A percentile compares a stretch with the other conserved stretches of the same genome.
phyloP scores from a whole-genome alignment of 2,329 filamentous ascomycete genomes.

The Coniosporium tulheliwenetii region DNA sequence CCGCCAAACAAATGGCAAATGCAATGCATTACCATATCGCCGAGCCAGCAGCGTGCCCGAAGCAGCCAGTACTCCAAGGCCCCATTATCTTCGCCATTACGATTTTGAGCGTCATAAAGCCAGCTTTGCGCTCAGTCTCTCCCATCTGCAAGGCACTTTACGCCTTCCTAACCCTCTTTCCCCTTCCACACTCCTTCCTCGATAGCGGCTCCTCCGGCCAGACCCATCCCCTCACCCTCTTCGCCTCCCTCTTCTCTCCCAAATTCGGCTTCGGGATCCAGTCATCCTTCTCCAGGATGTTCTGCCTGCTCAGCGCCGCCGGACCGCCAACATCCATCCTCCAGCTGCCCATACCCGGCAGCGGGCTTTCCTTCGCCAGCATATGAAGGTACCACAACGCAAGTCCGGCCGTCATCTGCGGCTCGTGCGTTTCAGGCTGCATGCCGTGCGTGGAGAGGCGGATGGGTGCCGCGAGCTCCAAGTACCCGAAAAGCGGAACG shows the following conservation, averaged over 20 bases:
- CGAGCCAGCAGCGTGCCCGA: no score
- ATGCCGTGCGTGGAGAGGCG: slow-evolving; percentile 29
- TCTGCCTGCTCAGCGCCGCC: slow-evolving; percentile 54
- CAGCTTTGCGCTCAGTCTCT: no score
- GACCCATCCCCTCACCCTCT: slow-evolving; percentile 59
- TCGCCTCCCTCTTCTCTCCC: slow-evolving; percentile 62
- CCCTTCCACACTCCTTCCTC: slow-evolving; percentile 54
- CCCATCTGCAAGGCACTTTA: background rate
- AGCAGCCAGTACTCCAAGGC: no score
- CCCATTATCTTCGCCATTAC: no score
- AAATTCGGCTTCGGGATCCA: slow-evolving; percentile 65
- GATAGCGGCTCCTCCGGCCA: slow-evolving; percentile 59
- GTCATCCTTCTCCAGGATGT: slow-evolving; percentile 50
- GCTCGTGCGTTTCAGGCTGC: slow-evolving; percentile 19
- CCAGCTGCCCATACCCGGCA: slow-evolving; percentile 46
- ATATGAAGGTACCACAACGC: slow-evolving; percentile 68
- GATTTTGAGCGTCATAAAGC: no score
- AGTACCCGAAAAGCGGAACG: slow-evolving; percentile 69
- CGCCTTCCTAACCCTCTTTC: slow-evolving; percentile 11
- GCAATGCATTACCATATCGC: no score
- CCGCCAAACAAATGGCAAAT: no score
- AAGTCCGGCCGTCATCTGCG: slow-evolving; percentile 51
- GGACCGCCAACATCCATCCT: slow-evolving; percentile 59
- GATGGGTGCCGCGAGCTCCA: slow-evolving; percentile 54
- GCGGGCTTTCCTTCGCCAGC: slow-evolving; percentile 46